Evolutionary conservation across 2,329 filamentous ascomycete genomes (phyloP).

Genomic region (Elsinoe arachidis): DNA sequence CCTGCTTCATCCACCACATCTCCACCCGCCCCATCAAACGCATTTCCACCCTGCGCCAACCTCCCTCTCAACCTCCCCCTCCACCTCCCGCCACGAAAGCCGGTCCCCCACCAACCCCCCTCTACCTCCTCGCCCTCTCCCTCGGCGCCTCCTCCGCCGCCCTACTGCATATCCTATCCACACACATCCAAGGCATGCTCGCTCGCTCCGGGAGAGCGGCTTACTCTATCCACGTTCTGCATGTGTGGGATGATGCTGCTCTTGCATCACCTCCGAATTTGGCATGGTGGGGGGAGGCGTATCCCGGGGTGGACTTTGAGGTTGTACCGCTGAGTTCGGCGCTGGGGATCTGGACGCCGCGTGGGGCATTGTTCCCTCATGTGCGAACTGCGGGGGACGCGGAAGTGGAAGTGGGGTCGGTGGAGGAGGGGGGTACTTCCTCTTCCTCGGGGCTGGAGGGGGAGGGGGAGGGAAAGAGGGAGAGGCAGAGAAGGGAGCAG

Average conservation of each 20-base stretch:
- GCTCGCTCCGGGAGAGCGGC: conserved; percentile 54
- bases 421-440: too few species aligned
- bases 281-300: conserved; percentile 46
- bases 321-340: conserved; percentile 49
- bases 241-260: conserved; percentile 38
- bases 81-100: conserved; percentile 22
- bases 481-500: too few species aligned
- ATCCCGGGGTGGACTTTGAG: conserved; percentile 58
- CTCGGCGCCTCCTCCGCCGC: conserved; percentile 73
- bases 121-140: conserved; percentile 70
- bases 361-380: background rate
- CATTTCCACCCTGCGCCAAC: conserved; percentile 48
- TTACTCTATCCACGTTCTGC: conserved; percentile 56
- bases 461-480: too few species aligned
- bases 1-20: conserved; percentile 73
- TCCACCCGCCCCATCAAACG: conserved; percentile 73
- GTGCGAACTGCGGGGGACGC: too few species aligned
- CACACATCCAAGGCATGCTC: conserved; percentile 58
- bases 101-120: background rate
- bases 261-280: conserved; percentile 37
- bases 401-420: too few species aligned
- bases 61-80: conserved; percentile 35
- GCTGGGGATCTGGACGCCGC: conserved; percentile 8
- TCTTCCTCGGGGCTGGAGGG: too few species aligned
- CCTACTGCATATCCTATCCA: conserved; percentile 66